Evolutionary conservation across 202 grass and related monocot species (phyloP), one percentile per base, ranked within the genome.

Genomic region (Saccharum hybrid): DNA sequence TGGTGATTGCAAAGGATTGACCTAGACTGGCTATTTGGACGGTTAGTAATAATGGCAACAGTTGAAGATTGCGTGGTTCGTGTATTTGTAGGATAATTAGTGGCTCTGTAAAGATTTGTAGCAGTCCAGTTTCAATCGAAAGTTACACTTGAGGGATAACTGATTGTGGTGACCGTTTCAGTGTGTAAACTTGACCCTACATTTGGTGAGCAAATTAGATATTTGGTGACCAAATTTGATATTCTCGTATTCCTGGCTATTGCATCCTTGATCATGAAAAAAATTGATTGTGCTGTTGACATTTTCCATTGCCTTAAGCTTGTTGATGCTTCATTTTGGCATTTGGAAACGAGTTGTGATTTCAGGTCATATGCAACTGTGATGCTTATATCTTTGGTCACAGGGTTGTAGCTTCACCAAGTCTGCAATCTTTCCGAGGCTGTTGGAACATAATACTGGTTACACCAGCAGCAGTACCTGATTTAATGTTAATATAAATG

Each of bases 401-500:
- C 26, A 67, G 2, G 52, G 12, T 57, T 0, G 7, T 7, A 57
- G 7, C 16, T 57, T 21, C 19, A 57, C 52, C 52, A n/a, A 57
- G 52, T 57, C 56, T 23, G 56, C 56, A 23, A 43, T 59, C 15
- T 68, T 59, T 45, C 12, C 10, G 3, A 36, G 5, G 6, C 54
- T 36, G 12, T 45, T 63, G 18, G 63, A 49, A 15, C 18, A 70
- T 67, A 34, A 15, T 42, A 56, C 40, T 36, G 46, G 26, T 77
- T 69, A 33, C 36, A 51, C 26, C 56, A 68, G 16, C 21, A 59
- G 26, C n/a, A 39, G 36, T 48, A 49, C 43, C 23, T 77, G 10
- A 28, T 84, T 70, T 37, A 49, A 34, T 69, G 37, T 4, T 60
- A 28, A 21, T 45, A 56, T 60, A 60, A 67, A 62, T 60, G 33